Evolutionary conservation across 441 rosid species (phyloP), one percentile per base, ranked within the genome.

Genomic region (Bruguiera hainesii): DNA sequence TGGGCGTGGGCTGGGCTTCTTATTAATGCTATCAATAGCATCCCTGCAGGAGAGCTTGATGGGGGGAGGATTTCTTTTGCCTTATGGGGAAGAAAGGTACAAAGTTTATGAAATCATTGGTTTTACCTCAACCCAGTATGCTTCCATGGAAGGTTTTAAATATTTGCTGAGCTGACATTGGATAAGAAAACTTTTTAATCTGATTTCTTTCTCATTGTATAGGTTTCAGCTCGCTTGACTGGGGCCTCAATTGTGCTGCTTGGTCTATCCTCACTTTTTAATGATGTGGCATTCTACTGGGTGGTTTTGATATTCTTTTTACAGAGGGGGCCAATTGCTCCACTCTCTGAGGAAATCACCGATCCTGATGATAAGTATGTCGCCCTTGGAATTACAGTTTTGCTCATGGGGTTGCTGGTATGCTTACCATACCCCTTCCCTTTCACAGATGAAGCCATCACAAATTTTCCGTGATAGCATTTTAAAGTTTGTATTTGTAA

Each of bases 1-100:
- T 94, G 97, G 97, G 92, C 97, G 20, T 94, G 97, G 94, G 93
- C 96, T 69, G 98, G 98, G 60, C 93, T 94, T 73, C 89, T 94
- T 64, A 87, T 94, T 49, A 94, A 89, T 73, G 97, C 92, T 61
- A 85, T 94, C 78, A 94, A 91, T 77, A 91, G 97, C 82, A 94
- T 94, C 68, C 97, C 97, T 16, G 98, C 97, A 0, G 97, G 98
- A 73, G 98, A 89, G 75, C 86, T 88, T 29, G 98, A 93, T 49
- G 97, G 97, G 13, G 97, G 98, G 55, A 78, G 84, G 71, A 87
- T 93, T 29, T 81, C 96, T 35, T 88, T 91, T 50, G 81, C 97
- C 70, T 80, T 94, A 46, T 94, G 96, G 97, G 98, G 97, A 76
- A 85, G 97, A 81, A 94, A 94, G 93, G 99, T 94, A 85, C 30